phyloP scores from a whole-genome alignment of 2,329 filamentous ascomycete species.

The Aspergillus persii region DNA sequence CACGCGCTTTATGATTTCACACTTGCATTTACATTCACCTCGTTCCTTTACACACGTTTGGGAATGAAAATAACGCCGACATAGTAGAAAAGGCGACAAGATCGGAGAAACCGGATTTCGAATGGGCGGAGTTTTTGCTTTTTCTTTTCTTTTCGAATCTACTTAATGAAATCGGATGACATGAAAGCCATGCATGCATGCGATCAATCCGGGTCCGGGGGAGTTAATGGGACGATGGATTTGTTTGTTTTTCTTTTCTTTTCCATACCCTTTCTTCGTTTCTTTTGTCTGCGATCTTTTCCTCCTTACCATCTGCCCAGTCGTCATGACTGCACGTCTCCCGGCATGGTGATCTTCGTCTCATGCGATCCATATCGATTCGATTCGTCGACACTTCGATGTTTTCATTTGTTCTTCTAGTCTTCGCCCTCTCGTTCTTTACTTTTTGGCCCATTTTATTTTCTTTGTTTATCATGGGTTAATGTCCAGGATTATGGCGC shows the following conservation, averaged over 20 bases:
- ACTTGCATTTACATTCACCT: conserved; percentile 1
- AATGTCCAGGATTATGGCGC: conserved; percentile 21
- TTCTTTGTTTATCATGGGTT: conserved; percentile 17
- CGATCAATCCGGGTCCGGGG: conserved; percentile 7
- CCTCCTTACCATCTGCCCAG: not conserved
- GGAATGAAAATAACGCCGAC: conserved; percentile 14
- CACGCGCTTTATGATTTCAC: conserved; percentile 5
- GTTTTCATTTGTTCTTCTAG: conserved; percentile 14
- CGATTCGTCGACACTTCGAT: conserved; percentile 11
- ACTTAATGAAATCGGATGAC: conserved; percentile 18
- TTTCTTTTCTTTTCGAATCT: conserved; percentile 11
- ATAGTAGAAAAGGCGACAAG: conserved; percentile 4
- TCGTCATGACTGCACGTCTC: conserved; percentile 1
- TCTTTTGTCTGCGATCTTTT: conserved; percentile 9
- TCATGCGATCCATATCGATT: conserved; percentile 9
- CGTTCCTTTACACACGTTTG: conserved; percentile 14
- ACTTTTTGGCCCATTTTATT: conserved; percentile 18
- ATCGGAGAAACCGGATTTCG: conserved; percentile 3
- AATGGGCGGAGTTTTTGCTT: conserved; percentile 18
- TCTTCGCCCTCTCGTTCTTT: conserved; percentile 13
- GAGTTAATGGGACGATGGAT: conserved; percentile 16
- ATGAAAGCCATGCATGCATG: conserved; percentile 10
- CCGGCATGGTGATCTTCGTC: conserved; percentile 10
- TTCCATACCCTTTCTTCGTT: conserved; percentile 4
- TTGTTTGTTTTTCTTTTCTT: conserved; percentile 5